Percentiles rank a stretch among this genome's conserved stretches.
phyloP scores from a whole-genome alignment of 1,284 basidiomycete species.

The Ganoderma sp. region DNA sequence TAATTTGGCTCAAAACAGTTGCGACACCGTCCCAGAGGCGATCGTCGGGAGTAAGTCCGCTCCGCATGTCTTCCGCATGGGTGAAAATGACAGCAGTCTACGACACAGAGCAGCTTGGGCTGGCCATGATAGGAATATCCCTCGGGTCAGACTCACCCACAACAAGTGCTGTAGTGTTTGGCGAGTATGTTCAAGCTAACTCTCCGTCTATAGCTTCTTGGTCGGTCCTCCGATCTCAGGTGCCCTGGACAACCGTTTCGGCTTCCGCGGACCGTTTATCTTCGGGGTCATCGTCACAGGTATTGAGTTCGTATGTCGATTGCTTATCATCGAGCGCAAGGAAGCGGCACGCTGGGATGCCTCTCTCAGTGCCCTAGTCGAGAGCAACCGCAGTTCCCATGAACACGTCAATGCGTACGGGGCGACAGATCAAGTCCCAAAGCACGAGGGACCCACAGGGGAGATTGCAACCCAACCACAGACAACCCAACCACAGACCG shows the following conservation, averaged over 20 bases:
- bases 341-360: constrained; percentile 58
- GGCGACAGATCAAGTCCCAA: constrained; percentile 8
- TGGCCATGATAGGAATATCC: constrained; percentile 73
- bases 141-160: constrained; percentile 54
- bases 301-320: constrained; percentile 66
- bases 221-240: constrained; percentile 76
- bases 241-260: constrained; percentile 67
- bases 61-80: neutral
- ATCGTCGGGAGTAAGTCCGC: constrained; percentile 62
- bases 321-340: constrained; percentile 68
- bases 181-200: neutral
- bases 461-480: neutral
- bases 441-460: constrained; percentile 16
- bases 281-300: constrained; percentile 66
- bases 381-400: constrained; percentile 17
- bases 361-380: constrained; percentile 49
- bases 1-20: constrained; percentile 46
- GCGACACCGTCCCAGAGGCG: constrained; percentile 68
- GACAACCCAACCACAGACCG: constrained; percentile 7
- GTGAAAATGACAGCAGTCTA: constrained; percentile 5
- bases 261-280: constrained; percentile 77
- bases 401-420: constrained; percentile 14
- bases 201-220: constrained; percentile 46
- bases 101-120: constrained; percentile 66
- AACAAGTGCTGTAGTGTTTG: neutral